Base-by-base conservation (phyloP, 768 basidiomycete genomes). In the Auricularia cornea region DNA sequence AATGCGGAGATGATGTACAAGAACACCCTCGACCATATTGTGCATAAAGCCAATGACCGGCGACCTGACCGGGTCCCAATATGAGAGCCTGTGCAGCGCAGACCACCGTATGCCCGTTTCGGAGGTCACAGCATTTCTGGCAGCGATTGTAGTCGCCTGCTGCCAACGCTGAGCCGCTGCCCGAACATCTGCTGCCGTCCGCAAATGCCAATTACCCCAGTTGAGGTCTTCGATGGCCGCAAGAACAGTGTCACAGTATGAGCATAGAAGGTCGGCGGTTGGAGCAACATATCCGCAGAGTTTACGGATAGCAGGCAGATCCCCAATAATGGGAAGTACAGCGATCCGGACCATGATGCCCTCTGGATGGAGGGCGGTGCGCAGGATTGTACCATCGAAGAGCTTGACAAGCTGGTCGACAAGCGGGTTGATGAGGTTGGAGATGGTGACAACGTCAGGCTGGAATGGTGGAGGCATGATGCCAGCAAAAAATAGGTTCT, bases 401-500 rank as follows among this genome's bases (percentile, higher is more conserved):
- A 76, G 67, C 0, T 56, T 31, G 2, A 75, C 51, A 0, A 81
- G 68, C n/a, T 78, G 72, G 1, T 78, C 76, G 23, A 80, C 76
- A 60, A 81, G 65, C 0, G 74, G 77, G 1, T 71, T 77, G 0
- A 81, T 20, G 44, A 48, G 44, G n/a, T 48, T 16, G 44, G 18
- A 18, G 6, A 48, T 16, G 18, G 44, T 48, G 3, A 48, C n/a
- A 23, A 48, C 44, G 44, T 48, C 44, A 16, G 44, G 18, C n/a
- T 16, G n/a, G 18, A 48, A 48, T 3, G 44, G 44, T 4, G 44
- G 44, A 6, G 44, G 44, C 44, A 48, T 48, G 44, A 48, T 23
- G n/a, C 44, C 44, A 48, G 18, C 14, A 23, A 48, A 68, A 63
- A 72, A 80, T 68, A 81, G 73, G 63, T 81, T 80, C 65, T 79